Base-by-base conservation (phyloP, 2,329 filamentous ascomycete genomes). In the Boeremia exigua region DNA sequence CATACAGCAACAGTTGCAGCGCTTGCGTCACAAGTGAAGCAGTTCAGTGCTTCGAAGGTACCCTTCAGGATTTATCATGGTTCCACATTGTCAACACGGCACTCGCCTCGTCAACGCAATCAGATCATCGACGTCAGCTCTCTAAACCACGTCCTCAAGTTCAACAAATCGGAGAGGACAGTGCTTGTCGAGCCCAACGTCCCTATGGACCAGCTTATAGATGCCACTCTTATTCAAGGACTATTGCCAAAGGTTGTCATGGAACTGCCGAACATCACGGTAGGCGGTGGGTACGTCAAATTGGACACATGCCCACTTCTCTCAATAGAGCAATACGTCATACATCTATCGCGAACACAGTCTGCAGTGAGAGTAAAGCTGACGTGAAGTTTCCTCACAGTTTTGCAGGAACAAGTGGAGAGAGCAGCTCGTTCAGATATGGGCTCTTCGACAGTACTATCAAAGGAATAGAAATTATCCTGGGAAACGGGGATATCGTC, bases 261-360 rank as follows among this genome's bases (percentile, higher is more conserved):
- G 84, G 88, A 90, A 63, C 87, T 90, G 45, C 87, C 87, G 0
- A 86, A 86, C 0, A 90, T 90, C 59, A 90, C 88, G 0, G 84
- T 83, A 0, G 88, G 87, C 12, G 87, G 88, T 2, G 86, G 85
- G 0, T 68, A 55, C 61, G 66, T 66, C 23, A 28, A 25, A 12
- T 4, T 11, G 1, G 15, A 14, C n/a, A 23, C 37, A 10, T 19
- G 28, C 12, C 8, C 11, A 42, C 25, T 12, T 38, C 17, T 7
- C 25, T 19, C 5, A 9, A 38, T 10, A 12, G n/a, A 9, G 23
- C 8, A 14, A 12, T 7, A 38, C 15, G 14, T 12, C 15, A 15
- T 23, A 17, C 8, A 7, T 38, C 14, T 19, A 17, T n/a, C 3
- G 28, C n/a, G 4, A 19, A 11, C 17, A n/a, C 19, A 23, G 19